Evolutionary conservation across 371 early-diverging fungal species (phyloP).

Genomic region (Mucor indicus): DNA sequence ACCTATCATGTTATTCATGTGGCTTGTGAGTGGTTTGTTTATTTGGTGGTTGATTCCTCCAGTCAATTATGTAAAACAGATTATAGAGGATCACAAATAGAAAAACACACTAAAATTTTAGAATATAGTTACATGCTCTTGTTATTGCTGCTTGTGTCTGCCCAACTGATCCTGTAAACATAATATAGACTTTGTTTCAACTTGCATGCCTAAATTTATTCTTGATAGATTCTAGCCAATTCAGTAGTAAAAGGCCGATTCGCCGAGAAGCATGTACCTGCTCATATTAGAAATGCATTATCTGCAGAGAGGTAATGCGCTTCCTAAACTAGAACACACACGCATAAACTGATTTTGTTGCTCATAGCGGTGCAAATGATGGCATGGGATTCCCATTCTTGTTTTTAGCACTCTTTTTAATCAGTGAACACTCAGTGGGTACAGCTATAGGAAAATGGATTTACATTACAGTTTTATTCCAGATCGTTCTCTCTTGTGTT

Average conservation of each 20-base stretch:
- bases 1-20: slow-evolving; percentile 88
- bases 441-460: slow-evolving; percentile 78
- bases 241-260: slow-evolving; percentile 95
- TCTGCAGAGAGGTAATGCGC: slow-evolving; percentile 75
- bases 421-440: slow-evolving; percentile 54
- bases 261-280: slow-evolving; percentile 91
- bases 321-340: not conserved
- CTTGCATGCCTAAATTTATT: too few relatives aligned
- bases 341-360: too few relatives aligned
- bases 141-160: slow-evolving; percentile 88
- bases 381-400: slow-evolving; percentile 89
- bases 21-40: slow-evolving; percentile 72
- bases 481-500: slow-evolving; percentile 69
- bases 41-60: slow-evolving; percentile 67
- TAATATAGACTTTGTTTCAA: not conserved
- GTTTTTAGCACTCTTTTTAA: slow-evolving; percentile 76
- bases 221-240: slow-evolving; percentile 78
- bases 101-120: too few relatives aligned
- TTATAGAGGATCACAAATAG: not conserved
- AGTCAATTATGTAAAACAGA: slow-evolving; percentile 61
- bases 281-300: slow-evolving; percentile 82
- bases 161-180: slow-evolving; percentile 91
- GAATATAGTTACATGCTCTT: slow-evolving; percentile 60
- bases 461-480: slow-evolving; percentile 73
- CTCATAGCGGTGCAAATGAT: slow-evolving; percentile 75